phyloP scores from a whole-genome alignment of 257 asterid species.

The Capsicum pubescens region DNA sequence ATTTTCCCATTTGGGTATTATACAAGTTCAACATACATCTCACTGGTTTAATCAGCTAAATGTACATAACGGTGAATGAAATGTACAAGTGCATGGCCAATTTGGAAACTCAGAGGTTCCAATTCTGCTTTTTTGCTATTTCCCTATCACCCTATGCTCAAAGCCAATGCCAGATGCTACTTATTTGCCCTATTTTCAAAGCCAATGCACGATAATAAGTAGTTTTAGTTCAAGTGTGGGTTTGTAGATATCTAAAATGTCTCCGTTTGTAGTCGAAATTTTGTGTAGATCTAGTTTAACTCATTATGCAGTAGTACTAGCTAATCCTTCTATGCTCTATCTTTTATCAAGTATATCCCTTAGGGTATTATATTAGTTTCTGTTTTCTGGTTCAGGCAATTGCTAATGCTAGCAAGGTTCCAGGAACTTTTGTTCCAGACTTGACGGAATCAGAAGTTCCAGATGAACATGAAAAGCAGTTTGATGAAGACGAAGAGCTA shows the following conservation, averaged over 20 bases:
- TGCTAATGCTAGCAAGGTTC: conserved; percentile 84
- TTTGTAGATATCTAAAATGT: background rate
- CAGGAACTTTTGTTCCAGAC: conserved; percentile 55
- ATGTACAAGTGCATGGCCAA: background rate
- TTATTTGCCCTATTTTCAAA: too few relatives aligned
- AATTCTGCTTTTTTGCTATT: too few relatives aligned
- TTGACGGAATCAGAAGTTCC: conserved; percentile 77
- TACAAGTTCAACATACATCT: conserved; percentile 19
- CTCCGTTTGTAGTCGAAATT: background rate
- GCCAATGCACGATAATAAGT: background rate
- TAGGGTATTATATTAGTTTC: background rate
- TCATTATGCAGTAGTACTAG: background rate
- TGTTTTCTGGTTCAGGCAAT: conserved; percentile 62
- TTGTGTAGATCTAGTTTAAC: background rate
- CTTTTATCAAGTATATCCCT: background rate
- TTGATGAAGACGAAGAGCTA: conserved; percentile 80
- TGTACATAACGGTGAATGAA: background rate
- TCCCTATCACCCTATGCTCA: too few relatives aligned
- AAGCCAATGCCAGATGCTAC: too few relatives aligned
- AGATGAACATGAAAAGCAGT: conserved; percentile 59
- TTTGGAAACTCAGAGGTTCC: conserved; percentile 1
- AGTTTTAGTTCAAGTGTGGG: background rate
- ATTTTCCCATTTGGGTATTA: background rate
- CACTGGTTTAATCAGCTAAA: background rate
- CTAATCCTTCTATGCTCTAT: background rate